Percentiles rank a stretch among this genome's conserved stretches.
phyloP scores from a whole-genome alignment of 176 grass and related monocot genomes.

The Dactylis glomerata region DNA sequence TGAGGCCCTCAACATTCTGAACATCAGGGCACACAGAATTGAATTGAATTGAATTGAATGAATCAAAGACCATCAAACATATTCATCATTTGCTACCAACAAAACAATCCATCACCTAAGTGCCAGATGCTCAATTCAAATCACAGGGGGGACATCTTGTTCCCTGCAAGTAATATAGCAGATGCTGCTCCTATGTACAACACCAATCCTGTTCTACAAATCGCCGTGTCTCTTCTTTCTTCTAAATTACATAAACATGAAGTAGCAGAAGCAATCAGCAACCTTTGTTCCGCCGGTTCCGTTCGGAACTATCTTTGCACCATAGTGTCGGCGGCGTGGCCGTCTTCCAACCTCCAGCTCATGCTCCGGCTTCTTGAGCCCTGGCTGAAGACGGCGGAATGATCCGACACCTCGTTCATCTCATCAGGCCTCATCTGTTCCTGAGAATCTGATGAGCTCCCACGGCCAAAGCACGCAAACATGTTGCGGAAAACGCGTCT shows the following conservation, averaged over 20 bases:
- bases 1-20: background rate
- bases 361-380: slow-evolving; percentile 56
- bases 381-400: slow-evolving; percentile 32
- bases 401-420: slow-evolving; percentile 12
- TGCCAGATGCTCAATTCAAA: slow-evolving; percentile 20
- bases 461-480: slow-evolving; percentile 59
- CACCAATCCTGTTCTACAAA: slow-evolving; percentile 47
- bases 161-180: slow-evolving; percentile 20
- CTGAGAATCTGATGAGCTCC: background rate
- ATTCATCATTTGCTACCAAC: slow-evolving; percentile 23
- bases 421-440: slow-evolving; percentile 23
- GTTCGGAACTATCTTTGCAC: slow-evolving; percentile 34
- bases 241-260: slow-evolving; percentile 39
- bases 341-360: slow-evolving; percentile 63
- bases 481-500: slow-evolving; percentile 40
- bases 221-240: slow-evolving; percentile 25
- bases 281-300: background rate
- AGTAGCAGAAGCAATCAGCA: slow-evolving; percentile 22
- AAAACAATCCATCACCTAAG: slow-evolving; percentile 9
- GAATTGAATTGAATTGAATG: slow-evolving; percentile 28
- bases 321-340: slow-evolving; percentile 35
- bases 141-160: slow-evolving; percentile 21
- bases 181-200: slow-evolving; percentile 48
- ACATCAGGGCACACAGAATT: slow-evolving; percentile 6
- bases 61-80: slow-evolving; percentile 2